Percentiles rank a stretch among this genome's conserved stretches.
phyloP scores from a whole-genome alignment of 2,329 filamentous ascomycete species.

The Aspergillus japonicus region DNA sequence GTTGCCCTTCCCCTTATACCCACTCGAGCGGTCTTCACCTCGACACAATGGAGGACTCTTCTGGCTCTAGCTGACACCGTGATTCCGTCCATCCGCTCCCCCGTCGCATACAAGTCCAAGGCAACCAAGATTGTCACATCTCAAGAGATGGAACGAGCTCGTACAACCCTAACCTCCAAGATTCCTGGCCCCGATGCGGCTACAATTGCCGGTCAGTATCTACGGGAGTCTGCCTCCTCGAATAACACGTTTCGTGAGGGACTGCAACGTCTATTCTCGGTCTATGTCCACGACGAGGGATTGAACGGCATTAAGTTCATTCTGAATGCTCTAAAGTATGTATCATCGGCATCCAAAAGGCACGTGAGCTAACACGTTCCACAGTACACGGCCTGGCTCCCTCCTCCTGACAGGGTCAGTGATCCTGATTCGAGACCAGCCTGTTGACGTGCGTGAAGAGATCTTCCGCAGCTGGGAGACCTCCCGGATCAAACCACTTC shows the following conservation, averaged over 20 bases:
- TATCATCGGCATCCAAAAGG: not conserved
- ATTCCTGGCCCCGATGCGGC: constrained; percentile 35
- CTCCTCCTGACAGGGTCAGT: constrained; percentile 58
- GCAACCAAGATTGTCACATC: constrained; percentile 41
- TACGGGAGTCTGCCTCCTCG: constrained; percentile 49
- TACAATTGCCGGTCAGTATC: constrained; percentile 44
- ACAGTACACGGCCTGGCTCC: constrained; percentile 55
- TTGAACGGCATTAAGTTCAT: constrained; percentile 52
- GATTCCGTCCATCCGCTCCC: constrained; percentile 53
- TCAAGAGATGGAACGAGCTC: constrained; percentile 42
- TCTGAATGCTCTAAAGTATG: constrained; percentile 55
- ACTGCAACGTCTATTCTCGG: constrained; percentile 49
- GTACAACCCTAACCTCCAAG: constrained; percentile 27
- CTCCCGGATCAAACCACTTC: constrained; percentile 54
- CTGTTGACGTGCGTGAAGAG: constrained; percentile 53
- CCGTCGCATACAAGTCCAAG: constrained; percentile 32
- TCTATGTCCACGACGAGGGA: constrained; percentile 50
- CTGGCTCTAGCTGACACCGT: constrained; percentile 58
- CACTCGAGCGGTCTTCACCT: constrained; percentile 51
- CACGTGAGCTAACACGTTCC: not conserved
- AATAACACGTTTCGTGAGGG: constrained; percentile 51
- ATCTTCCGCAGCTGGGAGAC: constrained; percentile 55
- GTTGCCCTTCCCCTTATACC: constrained; percentile 49
- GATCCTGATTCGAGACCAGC: constrained; percentile 55
- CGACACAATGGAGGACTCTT: constrained; percentile 59